Percentiles rank a stretch among this genome's conserved stretches.
These are phyloP conservation scores for Escovopsis weberi DNA, from an alignment of 2,329 filamentous ascomycete species.

Conservation along the genomic window DNA sequence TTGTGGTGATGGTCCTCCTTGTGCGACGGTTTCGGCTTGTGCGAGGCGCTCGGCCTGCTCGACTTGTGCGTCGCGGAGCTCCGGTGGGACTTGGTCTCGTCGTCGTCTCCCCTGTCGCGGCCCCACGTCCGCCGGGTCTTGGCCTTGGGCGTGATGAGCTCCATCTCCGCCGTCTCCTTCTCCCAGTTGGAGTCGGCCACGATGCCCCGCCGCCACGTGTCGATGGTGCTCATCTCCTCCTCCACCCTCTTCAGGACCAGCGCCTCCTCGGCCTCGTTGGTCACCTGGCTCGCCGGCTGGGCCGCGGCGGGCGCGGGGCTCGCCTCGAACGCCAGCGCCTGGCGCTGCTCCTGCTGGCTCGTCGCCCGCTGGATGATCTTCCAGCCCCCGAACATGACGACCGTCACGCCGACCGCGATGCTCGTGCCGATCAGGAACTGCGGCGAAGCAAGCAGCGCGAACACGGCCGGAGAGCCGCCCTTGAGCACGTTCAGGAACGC, in stretches of 20 bases:
- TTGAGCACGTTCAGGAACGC: slow-evolving; percentile 64
- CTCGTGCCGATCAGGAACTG: slow-evolving; percentile 91
- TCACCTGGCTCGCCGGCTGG: slow-evolving; percentile 15
- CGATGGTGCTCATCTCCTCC: slow-evolving; percentile 43
- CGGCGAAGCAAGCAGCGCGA: slow-evolving; percentile 73
- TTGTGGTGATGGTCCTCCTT: slow-evolving; percentile 6
- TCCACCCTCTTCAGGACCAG: slow-evolving; percentile 42
- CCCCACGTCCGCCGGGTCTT: no score
- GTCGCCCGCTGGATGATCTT: slow-evolving; percentile 78
- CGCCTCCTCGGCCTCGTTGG: slow-evolving; percentile 35
- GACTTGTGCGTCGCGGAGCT: slow-evolving; percentile 19
- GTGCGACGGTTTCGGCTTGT: slow-evolving; percentile 10
- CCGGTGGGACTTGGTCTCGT: slow-evolving; percentile 23
- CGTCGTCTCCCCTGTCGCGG: slow-evolving; percentile 21
- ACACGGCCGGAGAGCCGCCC: slow-evolving; percentile 68
- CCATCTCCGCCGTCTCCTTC: slow-evolving; percentile 34
- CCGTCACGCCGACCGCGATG: slow-evolving; percentile 79
- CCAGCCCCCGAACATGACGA: slow-evolving; percentile 91
- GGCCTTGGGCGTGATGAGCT: slow-evolving; percentile 43
- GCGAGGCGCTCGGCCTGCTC: slow-evolving; percentile 12
- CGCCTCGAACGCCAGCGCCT: slow-evolving; percentile 15
- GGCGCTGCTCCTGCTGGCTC: slow-evolving; percentile 23
- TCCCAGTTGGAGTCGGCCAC: slow-evolving; percentile 18
- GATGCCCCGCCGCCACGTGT: slow-evolving; percentile 45
- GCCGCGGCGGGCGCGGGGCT: slow-evolving; percentile 12